These are phyloP conservation scores for Clathrospora elynae DNA, from an alignment of 2,329 filamentous ascomycete genomes.

Conservation along the genomic window DNA sequence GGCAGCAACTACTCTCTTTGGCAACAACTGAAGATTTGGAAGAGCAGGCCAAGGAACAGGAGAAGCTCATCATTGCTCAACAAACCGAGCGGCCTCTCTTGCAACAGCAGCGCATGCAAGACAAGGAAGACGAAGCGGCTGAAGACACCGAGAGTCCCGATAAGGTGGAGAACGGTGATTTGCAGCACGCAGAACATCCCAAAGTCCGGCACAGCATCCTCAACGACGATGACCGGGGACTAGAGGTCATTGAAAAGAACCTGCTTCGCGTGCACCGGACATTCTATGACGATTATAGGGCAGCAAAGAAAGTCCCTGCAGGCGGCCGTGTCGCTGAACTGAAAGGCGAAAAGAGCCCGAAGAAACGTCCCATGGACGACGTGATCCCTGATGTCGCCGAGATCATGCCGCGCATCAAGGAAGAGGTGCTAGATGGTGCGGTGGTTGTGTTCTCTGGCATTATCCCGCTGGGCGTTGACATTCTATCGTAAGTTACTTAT, in stretches of 20 bases:
- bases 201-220: slow-evolving; percentile 75
- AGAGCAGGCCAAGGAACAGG: slow-evolving; percentile 81
- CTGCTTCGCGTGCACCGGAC: slow-evolving; percentile 74
- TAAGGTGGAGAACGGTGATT: slow-evolving; percentile 48
- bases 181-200: slow-evolving; percentile 37
- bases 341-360: slow-evolving; percentile 57
- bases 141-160: slow-evolving; percentile 55
- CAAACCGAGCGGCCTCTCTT: slow-evolving; percentile 84
- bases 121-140: slow-evolving; percentile 75
- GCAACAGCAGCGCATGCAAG: slow-evolving; percentile 89
- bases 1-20: slow-evolving; percentile 77
- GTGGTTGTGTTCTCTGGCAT: slow-evolving; percentile 89
- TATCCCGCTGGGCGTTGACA: slow-evolving; percentile 78
- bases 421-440: slow-evolving; percentile 72
- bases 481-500: slow-evolving; percentile 59
- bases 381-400: slow-evolving; percentile 82
- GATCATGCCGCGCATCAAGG: slow-evolving; percentile 83
- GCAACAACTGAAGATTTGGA: slow-evolving; percentile 73
- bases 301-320: slow-evolving; percentile 50
- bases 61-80: slow-evolving; percentile 85
- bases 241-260: slow-evolving; percentile 75
- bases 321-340: slow-evolving; percentile 56
- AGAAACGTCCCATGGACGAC: slow-evolving; percentile 54
- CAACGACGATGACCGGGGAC: slow-evolving; percentile 84
- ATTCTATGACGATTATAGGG: slow-evolving; percentile 85